Base-by-base conservation (phyloP, 352 stramenopile species). In the Globisporangium solare region DNA sequence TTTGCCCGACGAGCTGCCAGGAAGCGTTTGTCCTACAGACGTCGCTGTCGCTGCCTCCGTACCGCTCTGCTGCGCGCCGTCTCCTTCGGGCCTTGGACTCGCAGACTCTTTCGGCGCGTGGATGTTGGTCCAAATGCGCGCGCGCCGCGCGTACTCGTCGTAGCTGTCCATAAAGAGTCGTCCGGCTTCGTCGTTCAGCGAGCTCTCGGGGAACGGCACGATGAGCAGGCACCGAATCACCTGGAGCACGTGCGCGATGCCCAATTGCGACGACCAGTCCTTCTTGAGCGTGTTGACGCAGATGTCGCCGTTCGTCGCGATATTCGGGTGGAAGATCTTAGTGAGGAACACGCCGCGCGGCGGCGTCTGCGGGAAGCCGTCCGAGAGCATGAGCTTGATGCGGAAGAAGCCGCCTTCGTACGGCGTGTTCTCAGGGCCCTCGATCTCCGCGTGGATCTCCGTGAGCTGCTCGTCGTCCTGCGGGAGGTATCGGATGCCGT, bases 301-400 rank as follows among this genome's bases (percentile, higher is more conserved):
- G 75, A 99, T 99, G 40, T 98, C 97, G 40, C 97, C 97, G 22
- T 91, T 97, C 13, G 79, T 91, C 20, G 96, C 95, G 20, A 99
- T 96, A 74, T 99, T 99, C 0, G 97, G 97, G 70, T 99, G 97
- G 75, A 98, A 99, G 53, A 99, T 99, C 82, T 98, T 99, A 37
- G 97, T 99, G 20, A 99, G 70, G 63, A 99, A 99, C 58, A 98
- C 94, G 31, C 95, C 87, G 53, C 88, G 88, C 10, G 89, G 89
- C 18, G 89, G 88, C 48, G 86, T 70, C 32, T 84, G 69, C 17
- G 90, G 90, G 57, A 95, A 97, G 40, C 89, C 82, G 27, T 88
- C 79, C 22, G 85, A 92, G 17, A 98, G 75, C 32, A 96, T 74
- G 35, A 99, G 86, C 76, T 98, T 98, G 35, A 99, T 78, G 48